Conservation (phyloP, 345 rosid species). For the Gossypium australe region DNA sequence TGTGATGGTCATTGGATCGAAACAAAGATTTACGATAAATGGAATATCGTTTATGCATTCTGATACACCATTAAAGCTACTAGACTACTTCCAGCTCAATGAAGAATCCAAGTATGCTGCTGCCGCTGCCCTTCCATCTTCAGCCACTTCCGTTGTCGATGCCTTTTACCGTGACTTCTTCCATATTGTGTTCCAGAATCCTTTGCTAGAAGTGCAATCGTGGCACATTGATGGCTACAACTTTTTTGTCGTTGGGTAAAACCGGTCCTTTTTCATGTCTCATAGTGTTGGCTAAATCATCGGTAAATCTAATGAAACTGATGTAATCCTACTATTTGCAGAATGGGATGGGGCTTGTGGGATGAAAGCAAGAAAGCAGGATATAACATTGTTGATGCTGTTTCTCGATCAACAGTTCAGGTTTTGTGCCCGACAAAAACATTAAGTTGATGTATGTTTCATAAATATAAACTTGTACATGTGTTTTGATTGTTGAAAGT, state of each 20-base stretch:
- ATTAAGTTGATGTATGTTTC: neutral
- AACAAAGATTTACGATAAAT: conserved; percentile 31
- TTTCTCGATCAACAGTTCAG: conserved; percentile 35
- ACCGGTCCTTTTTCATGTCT: too few species aligned
- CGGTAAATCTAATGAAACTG: neutral
- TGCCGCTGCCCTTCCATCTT: neutral
- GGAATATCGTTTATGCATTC: conserved; percentile 34
- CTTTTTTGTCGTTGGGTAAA: conserved; percentile 44
- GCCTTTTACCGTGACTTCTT: conserved; percentile 24
- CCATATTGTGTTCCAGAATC: conserved; percentile 40
- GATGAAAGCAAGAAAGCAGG: conserved; percentile 17
- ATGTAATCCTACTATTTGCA: conserved; percentile 7
- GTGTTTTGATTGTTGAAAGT: neutral
- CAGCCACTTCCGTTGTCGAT: conserved; percentile 28
- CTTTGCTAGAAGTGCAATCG: conserved; percentile 28
- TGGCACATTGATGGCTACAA: conserved; percentile 52
- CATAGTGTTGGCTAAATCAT: neutral
- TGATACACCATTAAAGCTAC: conserved; percentile 38
- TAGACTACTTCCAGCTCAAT: conserved; percentile 25
- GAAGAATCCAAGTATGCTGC: conserved; percentile 7
- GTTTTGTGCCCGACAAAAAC: conserved; percentile 10
- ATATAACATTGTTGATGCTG: conserved; percentile 29
- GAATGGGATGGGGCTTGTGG: conserved; percentile 29
- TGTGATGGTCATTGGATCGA: conserved; percentile 12
- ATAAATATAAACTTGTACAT: neutral